These are phyloP conservation scores for Castanea sativa DNA, from an alignment of 306 rosid genomes.

Conservation along the genomic window DNA sequence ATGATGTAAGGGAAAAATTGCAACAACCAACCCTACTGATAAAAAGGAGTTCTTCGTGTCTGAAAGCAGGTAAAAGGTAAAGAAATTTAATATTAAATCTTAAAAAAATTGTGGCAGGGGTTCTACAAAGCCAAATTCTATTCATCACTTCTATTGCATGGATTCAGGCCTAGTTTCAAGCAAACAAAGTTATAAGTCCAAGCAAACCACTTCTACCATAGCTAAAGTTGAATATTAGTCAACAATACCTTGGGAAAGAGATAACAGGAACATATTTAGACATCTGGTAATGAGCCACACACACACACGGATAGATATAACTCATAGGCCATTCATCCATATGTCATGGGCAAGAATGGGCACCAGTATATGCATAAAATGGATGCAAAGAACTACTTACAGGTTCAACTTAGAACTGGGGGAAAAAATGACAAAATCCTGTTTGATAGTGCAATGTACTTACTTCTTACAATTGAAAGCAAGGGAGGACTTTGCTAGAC, in stretches of 20 bases:
- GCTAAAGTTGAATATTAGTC: not conserved
- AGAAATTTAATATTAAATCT: not conserved
- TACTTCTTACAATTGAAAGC: constrained; percentile 89
- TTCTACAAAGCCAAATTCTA: not conserved
- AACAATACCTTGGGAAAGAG: not conserved
- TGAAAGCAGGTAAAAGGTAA: not conserved
- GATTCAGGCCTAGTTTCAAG: not conserved
- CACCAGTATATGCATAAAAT: not conserved
- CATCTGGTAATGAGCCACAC: not conserved
- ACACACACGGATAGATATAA: not conserved
- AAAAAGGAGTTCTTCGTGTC: not conserved
- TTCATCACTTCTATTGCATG: not conserved
- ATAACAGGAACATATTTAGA: not conserved
- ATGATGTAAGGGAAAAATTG: not conserved
- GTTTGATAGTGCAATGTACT: constrained; percentile 23
- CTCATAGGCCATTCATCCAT: not conserved
- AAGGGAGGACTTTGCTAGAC: constrained; percentile 84
- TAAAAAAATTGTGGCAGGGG: not conserved
- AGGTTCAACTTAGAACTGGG: not conserved
- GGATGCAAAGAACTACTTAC: not conserved
- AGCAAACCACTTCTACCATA: not conserved
- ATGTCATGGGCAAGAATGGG: not conserved
- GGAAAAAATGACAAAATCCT: constrained; percentile 2
- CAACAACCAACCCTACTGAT: not conserved
- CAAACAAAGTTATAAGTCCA: not conserved